These are phyloP conservation scores for Diutina siamensis DNA, from an alignment of 1,139 yeast species.

Conservation along the genomic window DNA sequence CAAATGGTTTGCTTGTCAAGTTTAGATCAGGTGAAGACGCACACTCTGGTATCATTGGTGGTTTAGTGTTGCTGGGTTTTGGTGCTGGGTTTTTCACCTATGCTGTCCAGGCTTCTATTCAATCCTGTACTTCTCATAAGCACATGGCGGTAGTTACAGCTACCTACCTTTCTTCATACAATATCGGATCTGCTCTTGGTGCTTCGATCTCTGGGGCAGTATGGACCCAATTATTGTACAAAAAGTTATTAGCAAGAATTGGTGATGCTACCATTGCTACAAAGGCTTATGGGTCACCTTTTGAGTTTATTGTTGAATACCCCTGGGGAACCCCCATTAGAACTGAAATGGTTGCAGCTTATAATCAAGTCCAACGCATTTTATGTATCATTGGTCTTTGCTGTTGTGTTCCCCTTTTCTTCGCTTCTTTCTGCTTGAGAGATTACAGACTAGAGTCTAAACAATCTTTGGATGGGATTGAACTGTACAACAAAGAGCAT, in stretches of 20 bases:
- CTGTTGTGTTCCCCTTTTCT: background rate
- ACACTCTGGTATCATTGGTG: slow-evolving; percentile 5
- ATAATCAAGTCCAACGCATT: background rate
- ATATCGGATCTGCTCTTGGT: slow-evolving; percentile 2
- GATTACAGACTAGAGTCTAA: background rate
- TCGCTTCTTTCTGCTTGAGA: background rate
- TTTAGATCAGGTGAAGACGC: slow-evolving; percentile 2
- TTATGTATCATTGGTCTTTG: slow-evolving; percentile 4
- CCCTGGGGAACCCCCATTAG: slow-evolving; percentile 26
- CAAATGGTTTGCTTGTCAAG: slow-evolving; percentile 5
- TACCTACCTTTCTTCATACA: background rate
- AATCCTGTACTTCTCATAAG: slow-evolving; percentile 4
- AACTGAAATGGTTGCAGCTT: slow-evolving; percentile 15
- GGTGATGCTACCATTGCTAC: slow-evolving; percentile 12
- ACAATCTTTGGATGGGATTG: background rate
- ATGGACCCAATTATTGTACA: slow-evolving; percentile 7
- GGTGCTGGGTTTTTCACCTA: slow-evolving; percentile 6
- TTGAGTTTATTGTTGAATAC: slow-evolving; percentile 16
- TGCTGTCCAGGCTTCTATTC: background rate
- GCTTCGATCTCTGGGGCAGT: slow-evolving; percentile 5
- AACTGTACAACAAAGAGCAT: background rate
- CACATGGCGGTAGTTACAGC: slow-evolving; percentile 6
- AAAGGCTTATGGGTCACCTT: slow-evolving; percentile 20
- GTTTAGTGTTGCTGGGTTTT: background rate
- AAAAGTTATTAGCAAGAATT: slow-evolving; percentile 16